Evolutionary conservation across 192 early-diverging fungal genomes (phyloP), one percentile per base, ranked within the genome.

Genomic region (Phycomyces blakesleeanus): DNA sequence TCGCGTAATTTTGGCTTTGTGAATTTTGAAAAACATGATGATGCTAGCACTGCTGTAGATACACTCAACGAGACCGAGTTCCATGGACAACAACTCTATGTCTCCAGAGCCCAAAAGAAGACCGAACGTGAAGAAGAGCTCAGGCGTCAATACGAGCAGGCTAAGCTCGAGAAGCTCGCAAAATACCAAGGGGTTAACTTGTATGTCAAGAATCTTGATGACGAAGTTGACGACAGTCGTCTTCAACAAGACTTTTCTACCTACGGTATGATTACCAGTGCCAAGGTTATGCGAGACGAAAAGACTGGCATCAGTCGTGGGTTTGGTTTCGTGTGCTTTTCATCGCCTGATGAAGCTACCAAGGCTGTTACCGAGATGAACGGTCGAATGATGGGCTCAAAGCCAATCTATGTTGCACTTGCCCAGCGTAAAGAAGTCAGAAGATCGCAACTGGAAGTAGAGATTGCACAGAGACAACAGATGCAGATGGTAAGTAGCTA

Each of bases 171-270:
- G 85, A 95, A 96, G 81, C 78, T 95, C 56, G 93, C 83, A 89
- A 97, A 97, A 84, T 97, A 94, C 88, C 95, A 99, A 85, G 94
- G 93, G 64, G 94, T 93, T 71, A 99, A 99, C 84, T 78, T 99
- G 61, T 98, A 98, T 76, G 85, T 99, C 79, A 97, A 98, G 85
- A 98, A 98, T 87, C 85, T 99, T 73, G 97, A 98, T 67, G 97
- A 97, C 71, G 81, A 86, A 57, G 86, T 98, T 71, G 92, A 97
- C 76, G 97, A 99, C 75, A 96, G 96, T 76, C 89, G 86, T 79
- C 87, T 99, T 38, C 89, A 95, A 57, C 88, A 95, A 76, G 96
- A 96, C 83, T 99, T 99, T 81, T 86, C 92, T 25, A 87, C 89
- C 44, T 99, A 93, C 74, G 97, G 97, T 61, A 82, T 87, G 57